Conservation (phyloP, 2,329 filamentous ascomycete species). For the Aureobasidium zeae region DNA sequence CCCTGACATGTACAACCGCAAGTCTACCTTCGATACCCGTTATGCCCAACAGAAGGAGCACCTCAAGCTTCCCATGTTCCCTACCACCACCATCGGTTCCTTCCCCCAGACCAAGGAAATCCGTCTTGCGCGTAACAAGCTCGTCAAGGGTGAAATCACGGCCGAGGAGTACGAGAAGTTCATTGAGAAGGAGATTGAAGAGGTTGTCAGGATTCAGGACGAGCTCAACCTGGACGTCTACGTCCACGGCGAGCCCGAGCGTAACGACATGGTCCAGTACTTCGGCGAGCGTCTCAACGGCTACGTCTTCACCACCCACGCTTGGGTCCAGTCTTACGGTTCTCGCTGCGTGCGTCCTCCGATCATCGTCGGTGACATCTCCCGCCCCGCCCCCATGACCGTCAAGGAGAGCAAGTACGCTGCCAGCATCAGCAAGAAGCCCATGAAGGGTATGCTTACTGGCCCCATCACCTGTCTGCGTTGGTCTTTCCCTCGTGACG, state of each 20-base stretch:
- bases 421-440: conserved; percentile 90
- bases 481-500: conserved; percentile 99
- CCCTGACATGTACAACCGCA: conserved; percentile 78
- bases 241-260: conserved; percentile 98
- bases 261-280: conserved; percentile 99
- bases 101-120: conserved; percentile 99
- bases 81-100: conserved; percentile 97
- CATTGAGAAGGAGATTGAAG: conserved; percentile 97
- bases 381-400: conserved; percentile 92
- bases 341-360: conserved; percentile 97
- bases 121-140: conserved; percentile 91
- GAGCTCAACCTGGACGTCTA: conserved; percentile 95
- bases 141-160: conserved; percentile 97
- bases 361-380: conserved; percentile 98
- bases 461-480: conserved; percentile 96
- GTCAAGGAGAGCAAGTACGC: conserved; percentile 99
- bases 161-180: conserved; percentile 92
- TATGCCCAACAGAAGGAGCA: conserved; percentile 83
- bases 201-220: conserved; percentile 93
- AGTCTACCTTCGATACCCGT: conserved; percentile 76
- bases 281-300: conserved; percentile 95
- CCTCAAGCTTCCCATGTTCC: conserved; percentile 92
- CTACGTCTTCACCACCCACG: conserved; percentile 98
- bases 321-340: conserved; percentile 97
- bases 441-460: conserved; percentile 99